A percentile compares a stretch with the other conserved stretches of the same genome.
Conservation (phyloP, 2,329 filamentous ascomycete species). For the Curvularia sp. region DNA sequence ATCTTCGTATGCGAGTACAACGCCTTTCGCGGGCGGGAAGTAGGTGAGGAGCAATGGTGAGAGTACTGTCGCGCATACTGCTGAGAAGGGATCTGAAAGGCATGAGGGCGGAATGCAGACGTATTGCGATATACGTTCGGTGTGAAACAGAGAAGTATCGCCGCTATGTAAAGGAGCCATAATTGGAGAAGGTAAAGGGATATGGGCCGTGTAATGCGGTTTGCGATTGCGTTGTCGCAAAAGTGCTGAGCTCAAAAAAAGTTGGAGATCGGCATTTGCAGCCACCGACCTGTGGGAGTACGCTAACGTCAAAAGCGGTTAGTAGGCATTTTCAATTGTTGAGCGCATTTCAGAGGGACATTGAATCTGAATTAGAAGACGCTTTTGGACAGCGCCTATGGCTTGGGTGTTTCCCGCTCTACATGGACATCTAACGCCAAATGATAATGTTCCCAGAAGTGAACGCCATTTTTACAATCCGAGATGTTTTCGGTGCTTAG, state of each 20-base stretch:
- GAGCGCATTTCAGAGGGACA: background rate
- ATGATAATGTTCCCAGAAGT: background rate
- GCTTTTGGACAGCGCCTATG: background rate
- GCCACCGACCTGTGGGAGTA: slow-evolving; percentile 16
- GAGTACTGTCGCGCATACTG: slow-evolving; percentile 75
- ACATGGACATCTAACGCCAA: slow-evolving; percentile 4
- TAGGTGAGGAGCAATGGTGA: slow-evolving; percentile 78
- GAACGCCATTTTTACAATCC: background rate
- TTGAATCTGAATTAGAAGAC: background rate
- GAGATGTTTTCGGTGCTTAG: background rate
- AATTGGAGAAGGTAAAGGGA: slow-evolving; percentile 7
- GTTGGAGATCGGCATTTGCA: slow-evolving; percentile 36
- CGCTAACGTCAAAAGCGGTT: slow-evolving; percentile 15
- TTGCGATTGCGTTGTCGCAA: slow-evolving; percentile 27
- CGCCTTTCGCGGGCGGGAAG: slow-evolving; percentile 73
- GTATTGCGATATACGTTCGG: slow-evolving; percentile 81
- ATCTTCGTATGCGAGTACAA: slow-evolving; percentile 77
- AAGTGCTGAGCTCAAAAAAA: slow-evolving; percentile 33
- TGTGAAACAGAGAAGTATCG: slow-evolving; percentile 65
- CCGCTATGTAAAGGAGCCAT: slow-evolving; percentile 38
- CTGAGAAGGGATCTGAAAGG: slow-evolving; percentile 73
- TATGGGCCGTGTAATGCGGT: slow-evolving; percentile 10
- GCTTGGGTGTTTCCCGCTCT: background rate
- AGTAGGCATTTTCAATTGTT: background rate
- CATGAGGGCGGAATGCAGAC: slow-evolving; percentile 75